A percentile compares a stretch with the other conserved stretches of the same genome.
These are phyloP conservation scores for Diaporthe batatas DNA, from an alignment of 2,329 filamentous ascomycete species.

Conservation along the genomic window DNA sequence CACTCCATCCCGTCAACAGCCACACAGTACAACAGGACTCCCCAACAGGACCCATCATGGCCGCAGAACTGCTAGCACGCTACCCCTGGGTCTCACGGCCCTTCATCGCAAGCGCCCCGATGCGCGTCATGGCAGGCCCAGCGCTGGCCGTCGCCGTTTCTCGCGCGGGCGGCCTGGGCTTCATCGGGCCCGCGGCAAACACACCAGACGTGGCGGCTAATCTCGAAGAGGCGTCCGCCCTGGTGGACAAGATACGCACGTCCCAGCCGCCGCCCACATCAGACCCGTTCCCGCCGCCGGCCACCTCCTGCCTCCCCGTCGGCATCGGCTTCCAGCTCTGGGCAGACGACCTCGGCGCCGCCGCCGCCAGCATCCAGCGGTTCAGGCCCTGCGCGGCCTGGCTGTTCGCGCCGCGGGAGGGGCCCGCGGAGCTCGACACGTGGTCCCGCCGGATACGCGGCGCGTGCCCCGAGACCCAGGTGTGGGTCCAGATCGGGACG, in stretches of 20 bases:
- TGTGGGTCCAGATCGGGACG: conserved; percentile 67
- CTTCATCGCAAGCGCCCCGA: conserved; percentile 74
- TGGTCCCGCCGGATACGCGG: conserved; percentile 61
- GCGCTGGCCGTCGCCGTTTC: conserved; percentile 72
- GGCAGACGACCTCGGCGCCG: conserved; percentile 55
- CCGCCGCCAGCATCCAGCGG: conserved; percentile 49
- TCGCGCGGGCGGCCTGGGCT: conserved; percentile 77
- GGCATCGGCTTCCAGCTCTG: conserved; percentile 63
- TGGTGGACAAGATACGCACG: conserved; percentile 42
- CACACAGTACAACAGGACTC: neutral
- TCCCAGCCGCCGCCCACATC: conserved; percentile 27
- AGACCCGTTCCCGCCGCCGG: neutral
- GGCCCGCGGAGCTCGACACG: conserved; percentile 53
- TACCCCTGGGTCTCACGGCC: conserved; percentile 69
- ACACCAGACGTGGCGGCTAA: conserved; percentile 50
- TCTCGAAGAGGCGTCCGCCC: conserved; percentile 47
- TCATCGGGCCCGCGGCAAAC: conserved; percentile 57
- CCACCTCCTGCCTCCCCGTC: conserved; percentile 53
- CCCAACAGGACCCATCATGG: conserved; percentile 30
- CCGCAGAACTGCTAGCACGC: conserved; percentile 19
- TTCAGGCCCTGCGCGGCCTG: conserved; percentile 57
- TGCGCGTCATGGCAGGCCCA: conserved; percentile 73
- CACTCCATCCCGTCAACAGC: neutral
- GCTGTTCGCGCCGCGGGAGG: conserved; percentile 60
- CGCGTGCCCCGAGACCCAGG: conserved; percentile 56